Evolutionary conservation across 2,329 filamentous ascomycete genomes (phyloP).

Genomic region (Eurotiales sp.): DNA sequence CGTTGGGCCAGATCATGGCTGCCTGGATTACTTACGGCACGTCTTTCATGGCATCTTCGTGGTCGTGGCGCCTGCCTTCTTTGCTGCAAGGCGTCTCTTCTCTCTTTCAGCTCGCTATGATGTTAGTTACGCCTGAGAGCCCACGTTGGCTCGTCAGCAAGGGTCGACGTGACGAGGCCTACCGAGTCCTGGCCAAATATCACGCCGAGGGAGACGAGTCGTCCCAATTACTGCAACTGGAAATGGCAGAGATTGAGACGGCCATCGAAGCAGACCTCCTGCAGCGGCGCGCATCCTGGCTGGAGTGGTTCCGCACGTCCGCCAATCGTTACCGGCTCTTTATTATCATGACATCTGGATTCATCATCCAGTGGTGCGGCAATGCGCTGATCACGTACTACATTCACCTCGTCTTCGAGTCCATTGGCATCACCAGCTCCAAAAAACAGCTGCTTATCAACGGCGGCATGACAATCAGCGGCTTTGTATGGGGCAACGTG

Average conservation of each 20-base stretch:
- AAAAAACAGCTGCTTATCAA: conserved; percentile 40
- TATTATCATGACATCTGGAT: conserved; percentile 35
- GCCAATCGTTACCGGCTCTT: conserved; percentile 37
- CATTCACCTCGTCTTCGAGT: conserved; percentile 28
- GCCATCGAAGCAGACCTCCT: conserved; percentile 56
- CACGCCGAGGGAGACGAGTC: conserved; percentile 51
- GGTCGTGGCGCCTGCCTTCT: conserved; percentile 47
- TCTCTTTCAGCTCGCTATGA: conserved; percentile 20
- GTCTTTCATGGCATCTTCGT: conserved; percentile 32
- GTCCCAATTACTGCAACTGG: conserved; percentile 54
- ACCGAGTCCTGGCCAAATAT: conserved; percentile 36
- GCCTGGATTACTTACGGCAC: conserved; percentile 28
- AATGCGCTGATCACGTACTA: conserved; percentile 37
- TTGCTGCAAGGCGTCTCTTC: conserved; percentile 39
- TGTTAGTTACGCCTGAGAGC: conserved; percentile 22
- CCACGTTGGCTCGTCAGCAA: conserved; percentile 25
- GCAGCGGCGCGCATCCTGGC: conserved; percentile 20
- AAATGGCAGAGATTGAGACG: conserved; percentile 58
- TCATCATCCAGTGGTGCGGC: conserved; percentile 39
- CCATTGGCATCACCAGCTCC: conserved; percentile 36
- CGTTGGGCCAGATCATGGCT: conserved; percentile 25
- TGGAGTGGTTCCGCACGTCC: conserved; percentile 28
- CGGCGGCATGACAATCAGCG: conserved; percentile 37
- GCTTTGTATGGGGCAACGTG: conserved; percentile 34
- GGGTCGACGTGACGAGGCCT: conserved; percentile 24